Base-by-base conservation (phyloP, 139 green algal species). In the Ettlia oleoabundans region DNA sequence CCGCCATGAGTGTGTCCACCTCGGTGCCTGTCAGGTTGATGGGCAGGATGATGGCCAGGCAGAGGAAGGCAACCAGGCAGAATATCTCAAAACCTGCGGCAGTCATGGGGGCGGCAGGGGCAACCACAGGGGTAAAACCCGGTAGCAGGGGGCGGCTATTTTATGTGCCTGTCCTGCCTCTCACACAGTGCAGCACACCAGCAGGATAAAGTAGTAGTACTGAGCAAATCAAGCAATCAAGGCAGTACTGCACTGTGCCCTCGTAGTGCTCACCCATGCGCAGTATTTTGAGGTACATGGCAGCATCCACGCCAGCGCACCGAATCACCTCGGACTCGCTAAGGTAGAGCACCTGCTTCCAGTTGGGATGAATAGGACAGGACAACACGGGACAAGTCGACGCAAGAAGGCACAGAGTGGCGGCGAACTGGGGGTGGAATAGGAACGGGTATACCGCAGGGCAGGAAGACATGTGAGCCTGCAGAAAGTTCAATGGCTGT, bases 241-340 rank as follows among this genome's bases (percentile, higher is more conserved):
- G 62, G 4, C 4, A 21, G 2, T 40, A 41, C n/a, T 22, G 62
- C 18, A 41, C 4, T 41, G 58, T 10, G n/a, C 62, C 22, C n/a
- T 10, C 55, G 15, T 22, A 28, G 55, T 22, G 35, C 78, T 24
- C 66, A 78, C 82, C 69, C 82, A 86, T 82, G 32, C 73, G 61
- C 21, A 86, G 73, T 22, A 86, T 76, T 26, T 86, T 86, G 24
- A 86, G 18, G 55, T 86, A 86, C 30, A 86, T 35, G 22, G 73
- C 82, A 0, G 82, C 82, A 41, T 86, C 82, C 24, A 86, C 33
- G 28, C 82, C 82, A 8, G 42, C 82, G 19, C 38, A 58, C 2
- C 66, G 55, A 9, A 86, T 82, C 41, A 86, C 41, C 30, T 82
- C 66, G 3, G 52, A 66, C 32, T 86, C 82, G 37, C 62, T 77